phyloP scores from a whole-genome alignment of 805 yeast genomes.

The Diddensiella transvaalensis region DNA sequence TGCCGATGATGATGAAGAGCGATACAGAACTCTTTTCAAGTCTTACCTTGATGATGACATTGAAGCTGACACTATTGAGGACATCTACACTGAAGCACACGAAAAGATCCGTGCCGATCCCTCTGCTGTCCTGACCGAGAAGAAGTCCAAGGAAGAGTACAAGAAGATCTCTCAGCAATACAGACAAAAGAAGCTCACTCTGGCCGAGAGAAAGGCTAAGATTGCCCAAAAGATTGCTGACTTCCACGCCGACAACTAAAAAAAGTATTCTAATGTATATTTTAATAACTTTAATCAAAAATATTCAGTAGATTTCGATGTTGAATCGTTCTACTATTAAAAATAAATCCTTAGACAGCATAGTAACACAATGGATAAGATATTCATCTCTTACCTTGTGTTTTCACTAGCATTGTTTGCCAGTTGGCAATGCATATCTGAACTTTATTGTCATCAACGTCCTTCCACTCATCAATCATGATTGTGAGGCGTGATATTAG shows the following conservation, averaged over 20 bases:
- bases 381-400: no score
- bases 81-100: constrained; percentile 91
- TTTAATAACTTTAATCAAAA: neutral
- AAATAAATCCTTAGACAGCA: no score
- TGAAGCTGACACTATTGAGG: constrained; percentile 96
- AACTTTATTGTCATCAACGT: no score
- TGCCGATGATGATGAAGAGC: constrained; percentile 99
- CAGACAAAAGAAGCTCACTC: constrained; percentile 85
- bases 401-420: no score
- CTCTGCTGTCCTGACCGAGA: constrained; percentile 79
- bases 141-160: constrained; percentile 96
- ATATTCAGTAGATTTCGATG: no score
- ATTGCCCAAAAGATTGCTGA: constrained; percentile 93
- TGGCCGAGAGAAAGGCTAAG: constrained; percentile 84
- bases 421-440: no score
- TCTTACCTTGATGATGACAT: constrained; percentile 94
- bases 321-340: no score
- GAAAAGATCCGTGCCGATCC: constrained; percentile 97
- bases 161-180: constrained; percentile 94
- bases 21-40: constrained; percentile 94
- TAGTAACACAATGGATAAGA: no score
- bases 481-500: no score
- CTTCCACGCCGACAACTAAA: constrained; percentile 34
- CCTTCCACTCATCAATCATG: no score
- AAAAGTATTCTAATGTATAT: neutral